A percentile compares a stretch with the other conserved stretches of the same genome.
Evolutionary conservation across 495 filamentous ascomycete species (phyloP).

Genomic region (Elaphomyces granulatus): DNA sequence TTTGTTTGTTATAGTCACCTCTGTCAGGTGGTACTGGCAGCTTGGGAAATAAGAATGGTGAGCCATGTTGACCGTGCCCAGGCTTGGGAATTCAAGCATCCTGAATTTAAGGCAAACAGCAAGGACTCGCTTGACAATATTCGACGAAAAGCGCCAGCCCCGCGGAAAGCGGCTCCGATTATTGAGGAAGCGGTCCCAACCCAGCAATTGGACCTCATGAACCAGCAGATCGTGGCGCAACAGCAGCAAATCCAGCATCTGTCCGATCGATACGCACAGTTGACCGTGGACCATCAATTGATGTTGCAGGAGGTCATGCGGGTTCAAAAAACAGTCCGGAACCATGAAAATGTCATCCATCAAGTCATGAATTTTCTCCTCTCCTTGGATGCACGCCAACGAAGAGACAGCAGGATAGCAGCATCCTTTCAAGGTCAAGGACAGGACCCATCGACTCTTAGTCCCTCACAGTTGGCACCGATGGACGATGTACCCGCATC

Average conservation of each 20-base stretch:
- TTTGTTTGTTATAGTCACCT: neutral
- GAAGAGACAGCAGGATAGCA: slow-evolving; percentile 42
- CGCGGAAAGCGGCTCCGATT: slow-evolving; percentile 53
- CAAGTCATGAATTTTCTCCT: slow-evolving; percentile 60
- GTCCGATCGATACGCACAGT: slow-evolving; percentile 70
- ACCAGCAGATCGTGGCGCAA: slow-evolving; percentile 75
- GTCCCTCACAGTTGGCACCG: slow-evolving; percentile 28
- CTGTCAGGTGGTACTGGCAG: slow-evolving; percentile 1
- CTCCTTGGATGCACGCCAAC: slow-evolving; percentile 47
- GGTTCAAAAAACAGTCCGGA: slow-evolving; percentile 79
- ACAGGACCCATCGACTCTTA: slow-evolving; percentile 23
- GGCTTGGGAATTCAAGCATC: slow-evolving; percentile 98
- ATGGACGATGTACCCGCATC: slow-evolving; percentile 62
- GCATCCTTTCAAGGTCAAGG: slow-evolving; percentile 32
- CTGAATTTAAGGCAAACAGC: slow-evolving; percentile 88
- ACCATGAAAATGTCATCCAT: slow-evolving; percentile 63
- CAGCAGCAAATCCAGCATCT: slow-evolving; percentile 82
- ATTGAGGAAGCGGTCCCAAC: slow-evolving; percentile 63
- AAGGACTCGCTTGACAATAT: slow-evolving; percentile 97
- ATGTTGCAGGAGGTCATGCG: slow-evolving; percentile 77
- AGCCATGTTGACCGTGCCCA: slow-evolving; percentile 19
- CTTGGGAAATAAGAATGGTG: neutral
- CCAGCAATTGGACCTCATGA: slow-evolving; percentile 81
- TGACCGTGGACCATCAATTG: slow-evolving; percentile 71
- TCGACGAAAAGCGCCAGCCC: slow-evolving; percentile 84